Evolutionary conservation across 2,329 filamentous ascomycete genomes (phyloP).

Genomic region (Pyricularia sp.): DNA sequence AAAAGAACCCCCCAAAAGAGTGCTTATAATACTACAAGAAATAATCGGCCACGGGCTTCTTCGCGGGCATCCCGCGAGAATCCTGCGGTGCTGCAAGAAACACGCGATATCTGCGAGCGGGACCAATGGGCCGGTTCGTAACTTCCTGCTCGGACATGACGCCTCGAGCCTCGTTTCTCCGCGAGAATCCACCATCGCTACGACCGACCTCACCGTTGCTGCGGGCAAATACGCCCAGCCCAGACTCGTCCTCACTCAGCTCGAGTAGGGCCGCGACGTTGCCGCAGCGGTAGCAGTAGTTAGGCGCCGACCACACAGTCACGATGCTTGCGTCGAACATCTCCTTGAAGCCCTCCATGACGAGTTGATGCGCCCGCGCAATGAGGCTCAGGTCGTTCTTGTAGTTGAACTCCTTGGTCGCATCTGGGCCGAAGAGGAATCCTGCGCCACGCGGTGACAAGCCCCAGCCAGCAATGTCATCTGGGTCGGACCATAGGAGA

Average conservation of each 20-base stretch:
- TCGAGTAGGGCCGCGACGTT: conserved; percentile 95
- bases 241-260: conserved; percentile 78
- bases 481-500: conserved; percentile 93
- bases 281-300: conserved; percentile 93
- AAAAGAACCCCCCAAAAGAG: background rate
- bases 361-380: conserved; percentile 88
- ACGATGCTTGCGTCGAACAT: conserved; percentile 97
- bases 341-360: conserved; percentile 99
- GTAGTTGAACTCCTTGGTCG: conserved; percentile 94
- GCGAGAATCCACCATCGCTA: conserved; percentile 36
- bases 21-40: conserved; percentile 51
- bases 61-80: conserved; percentile 92
- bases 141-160: conserved; percentile 28
- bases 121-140: conserved; percentile 46
- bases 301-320: conserved; percentile 96
- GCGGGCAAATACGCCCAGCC: conserved; percentile 58
- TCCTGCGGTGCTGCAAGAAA: conserved; percentile 97
- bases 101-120: conserved; percentile 83
- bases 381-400: conserved; percentile 87
- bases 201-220: conserved; percentile 61
- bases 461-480: conserved; percentile 97
- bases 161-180: conserved; percentile 28
- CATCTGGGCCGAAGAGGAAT: conserved; percentile 91
- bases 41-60: conserved; percentile 96
- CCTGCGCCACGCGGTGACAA: conserved; percentile 88